Evolutionary conservation across 352 stramenopile genomes (phyloP).

Genomic region (Pythium vanterpoolii): DNA sequence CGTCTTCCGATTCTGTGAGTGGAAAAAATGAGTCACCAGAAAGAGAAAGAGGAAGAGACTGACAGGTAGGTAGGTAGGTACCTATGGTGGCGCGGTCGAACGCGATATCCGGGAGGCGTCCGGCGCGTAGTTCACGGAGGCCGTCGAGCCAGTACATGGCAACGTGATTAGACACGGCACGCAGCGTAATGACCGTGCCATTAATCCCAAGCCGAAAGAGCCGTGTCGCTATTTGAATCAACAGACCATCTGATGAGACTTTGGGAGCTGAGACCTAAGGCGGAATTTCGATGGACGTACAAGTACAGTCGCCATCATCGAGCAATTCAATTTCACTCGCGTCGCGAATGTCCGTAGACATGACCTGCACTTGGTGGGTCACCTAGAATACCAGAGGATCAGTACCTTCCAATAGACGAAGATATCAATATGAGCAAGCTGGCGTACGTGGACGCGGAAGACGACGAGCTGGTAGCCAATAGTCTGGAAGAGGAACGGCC

Average conservation of each 20-base stretch:
- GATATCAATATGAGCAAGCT: not conserved
- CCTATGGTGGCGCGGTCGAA: slow-evolving; percentile 44
- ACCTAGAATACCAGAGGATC: too few species aligned
- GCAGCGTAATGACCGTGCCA: slow-evolving; percentile 57
- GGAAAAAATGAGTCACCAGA: too few species aligned
- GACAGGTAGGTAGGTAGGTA: too few species aligned
- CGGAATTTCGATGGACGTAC: slow-evolving; percentile 2
- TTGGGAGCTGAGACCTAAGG: not conserved
- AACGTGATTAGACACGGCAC: slow-evolving; percentile 60
- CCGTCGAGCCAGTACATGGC: slow-evolving; percentile 73
- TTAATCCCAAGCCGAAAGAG: slow-evolving; percentile 65
- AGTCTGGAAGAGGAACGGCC: slow-evolving; percentile 77
- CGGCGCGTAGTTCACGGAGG: slow-evolving; percentile 45
- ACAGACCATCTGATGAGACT: slow-evolving; percentile 10
- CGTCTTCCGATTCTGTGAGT: slow-evolving; percentile 60
- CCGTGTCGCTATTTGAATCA: slow-evolving; percentile 21
- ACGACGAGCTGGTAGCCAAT: slow-evolving; percentile 62
- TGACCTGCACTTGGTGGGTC: slow-evolving; percentile 66
- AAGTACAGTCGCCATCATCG: slow-evolving; percentile 23
- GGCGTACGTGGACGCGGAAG: slow-evolving; percentile 60
- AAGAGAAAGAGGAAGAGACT: too few species aligned
- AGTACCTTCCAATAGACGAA: too few species aligned
- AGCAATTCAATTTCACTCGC: slow-evolving; percentile 53
- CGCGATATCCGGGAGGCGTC: slow-evolving; percentile 39
- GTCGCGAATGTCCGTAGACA: slow-evolving; percentile 65